Base-by-base conservation (phyloP, 1,139 yeast species). In the Geotrichum phurueaensis region DNA sequence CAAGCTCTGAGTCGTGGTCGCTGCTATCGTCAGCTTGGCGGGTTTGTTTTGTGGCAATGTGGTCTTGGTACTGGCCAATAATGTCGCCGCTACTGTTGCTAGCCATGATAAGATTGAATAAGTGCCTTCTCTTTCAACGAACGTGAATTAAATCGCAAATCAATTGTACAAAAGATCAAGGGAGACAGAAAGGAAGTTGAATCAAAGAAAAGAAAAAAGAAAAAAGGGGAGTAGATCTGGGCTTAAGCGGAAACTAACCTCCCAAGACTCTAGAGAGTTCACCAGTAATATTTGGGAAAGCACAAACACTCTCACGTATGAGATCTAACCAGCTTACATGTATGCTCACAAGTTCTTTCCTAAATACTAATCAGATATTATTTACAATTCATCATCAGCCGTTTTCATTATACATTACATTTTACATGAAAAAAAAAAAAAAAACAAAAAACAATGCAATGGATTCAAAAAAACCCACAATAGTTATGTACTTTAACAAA, bases 1-100 rank as follows among this genome's bases (percentile, higher is more conserved):
- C 74, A 13, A 65, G 51, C 10, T 68, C 71, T 3, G 60, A 54
- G 12, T 61, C 64, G 15, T 58, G 4, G 39, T 33, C 39, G 39
- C 13, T 10, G n/a, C n/a, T 31, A 31, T 31, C 9, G 39, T 33
- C 9, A 10, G 4, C 13, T 5, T 33, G 39, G 13, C 39, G 29
- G 3, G 3, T 6, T 25, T 25, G 29, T 25, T 25, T 25, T 4
- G 3, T 33, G 23, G 25, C 50, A 20, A 23, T 20, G 22, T 23
- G 22, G 12, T 6, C 23, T n/a, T 23, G 50, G 23, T 20, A 23
- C 27, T 20, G 12, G 50, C 50, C 50, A 47, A 20, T 23, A 15
- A 20, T 23, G n/a, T 23, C 47, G 3, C 20, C 47, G 20, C 20
- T 47, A 12, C 50, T 47, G n/a, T 22, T 20, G 50, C 23, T 15